Percentiles rank a stretch among this genome's conserved stretches.
Conservation (phyloP, 768 basidiomycete species). For the Kockovaella imperatae region DNA sequence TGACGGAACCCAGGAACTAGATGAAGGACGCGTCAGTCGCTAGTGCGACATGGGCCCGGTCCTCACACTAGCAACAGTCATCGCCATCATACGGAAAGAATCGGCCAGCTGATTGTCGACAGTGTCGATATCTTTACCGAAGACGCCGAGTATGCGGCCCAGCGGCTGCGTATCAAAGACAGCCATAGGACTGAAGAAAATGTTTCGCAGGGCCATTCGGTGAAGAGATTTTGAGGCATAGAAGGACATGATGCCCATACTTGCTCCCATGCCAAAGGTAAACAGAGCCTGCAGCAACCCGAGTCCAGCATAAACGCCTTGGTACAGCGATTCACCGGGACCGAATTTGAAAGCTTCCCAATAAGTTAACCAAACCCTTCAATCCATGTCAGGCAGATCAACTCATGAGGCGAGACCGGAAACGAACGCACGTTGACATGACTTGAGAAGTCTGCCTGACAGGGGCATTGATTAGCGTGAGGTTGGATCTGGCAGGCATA, state of each 20-base stretch:
- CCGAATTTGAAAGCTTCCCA: conserved; percentile 58
- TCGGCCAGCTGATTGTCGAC: conserved; percentile 40
- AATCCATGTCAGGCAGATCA: conserved; percentile 59
- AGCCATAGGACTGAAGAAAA: conserved; percentile 57
- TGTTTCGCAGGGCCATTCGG: conserved; percentile 54
- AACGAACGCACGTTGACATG: conserved; percentile 52
- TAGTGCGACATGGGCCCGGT: neutral
- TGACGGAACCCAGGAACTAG: conserved; percentile 22
- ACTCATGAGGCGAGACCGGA: neutral
- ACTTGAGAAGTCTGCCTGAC: conserved; percentile 47
- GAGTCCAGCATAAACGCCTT: conserved; percentile 57
- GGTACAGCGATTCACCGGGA: conserved; percentile 56
- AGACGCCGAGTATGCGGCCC: conserved; percentile 37
- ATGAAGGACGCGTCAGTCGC: neutral
- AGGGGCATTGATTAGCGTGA: neutral
- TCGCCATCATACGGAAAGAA: conserved; percentile 47
- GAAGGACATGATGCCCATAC: conserved; percentile 55
- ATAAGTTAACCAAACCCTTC: no score
- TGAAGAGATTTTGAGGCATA: conserved; percentile 61
- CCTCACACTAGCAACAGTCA: conserved; percentile 52
- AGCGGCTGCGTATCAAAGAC: conserved; percentile 28
- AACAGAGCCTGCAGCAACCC: conserved; percentile 56
- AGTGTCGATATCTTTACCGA: conserved; percentile 43
- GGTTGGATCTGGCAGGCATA: neutral
- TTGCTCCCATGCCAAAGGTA: conserved; percentile 56